Percentiles rank a stretch among this genome's conserved stretches.
phyloP scores from a whole-genome alignment of 768 basidiomycete genomes.

The Daedalea quercina region DNA sequence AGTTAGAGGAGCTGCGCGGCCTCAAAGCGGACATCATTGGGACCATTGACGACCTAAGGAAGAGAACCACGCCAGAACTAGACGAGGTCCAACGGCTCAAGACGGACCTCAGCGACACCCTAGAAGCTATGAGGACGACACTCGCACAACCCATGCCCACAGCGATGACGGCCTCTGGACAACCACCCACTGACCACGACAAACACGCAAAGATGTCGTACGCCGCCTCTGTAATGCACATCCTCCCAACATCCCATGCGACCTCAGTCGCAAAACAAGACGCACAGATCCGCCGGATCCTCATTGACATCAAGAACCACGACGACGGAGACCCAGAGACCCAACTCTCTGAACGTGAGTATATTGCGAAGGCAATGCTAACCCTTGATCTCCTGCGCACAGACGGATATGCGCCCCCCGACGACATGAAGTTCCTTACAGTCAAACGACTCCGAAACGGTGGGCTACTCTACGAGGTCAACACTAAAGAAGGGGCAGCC shows the following conservation, averaged over 20 bases:
- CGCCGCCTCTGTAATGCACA: neutral
- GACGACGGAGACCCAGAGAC: neutral
- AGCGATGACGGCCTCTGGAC: neutral
- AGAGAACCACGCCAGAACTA: no score
- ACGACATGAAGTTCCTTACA: neutral
- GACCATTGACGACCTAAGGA: no score
- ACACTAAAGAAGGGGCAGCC: slow-evolving; percentile 2
- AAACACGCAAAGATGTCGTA: neutral
- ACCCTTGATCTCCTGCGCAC: slow-evolving; percentile 6
- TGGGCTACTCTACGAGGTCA: slow-evolving; percentile 12
- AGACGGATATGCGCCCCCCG: neutral
- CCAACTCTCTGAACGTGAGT: slow-evolving; percentile 7
- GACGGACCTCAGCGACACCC: neutral
- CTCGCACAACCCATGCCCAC: neutral
- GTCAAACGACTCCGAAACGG: slow-evolving; percentile 6
- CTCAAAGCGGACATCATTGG: no score
- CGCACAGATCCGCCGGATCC: neutral
- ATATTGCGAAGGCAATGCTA: slow-evolving; percentile 13
- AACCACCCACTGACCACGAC: neutral
- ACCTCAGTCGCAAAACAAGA: neutral
- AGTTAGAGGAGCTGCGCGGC: neutral
- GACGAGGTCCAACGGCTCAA: no score
- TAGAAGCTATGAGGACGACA: neutral
- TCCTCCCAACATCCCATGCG: neutral
- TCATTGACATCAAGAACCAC: neutral